Evolutionary conservation across 2,329 filamentous ascomycete species (phyloP).

Genomic region (Trichoderma oligosporum): DNA sequence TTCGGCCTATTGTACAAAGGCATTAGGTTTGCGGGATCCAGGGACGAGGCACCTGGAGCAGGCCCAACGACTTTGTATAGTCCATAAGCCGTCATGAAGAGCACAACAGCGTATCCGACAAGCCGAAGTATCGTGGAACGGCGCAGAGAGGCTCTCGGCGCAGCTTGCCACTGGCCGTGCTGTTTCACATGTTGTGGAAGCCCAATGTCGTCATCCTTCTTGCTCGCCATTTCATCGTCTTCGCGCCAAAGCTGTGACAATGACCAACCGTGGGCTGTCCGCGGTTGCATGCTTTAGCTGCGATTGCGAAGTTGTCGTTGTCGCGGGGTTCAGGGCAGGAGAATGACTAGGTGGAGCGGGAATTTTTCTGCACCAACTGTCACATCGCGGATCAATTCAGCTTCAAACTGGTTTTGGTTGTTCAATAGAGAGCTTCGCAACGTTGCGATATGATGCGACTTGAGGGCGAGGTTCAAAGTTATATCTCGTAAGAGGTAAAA

Average conservation of each 20-base stretch:
- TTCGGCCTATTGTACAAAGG: neutral
- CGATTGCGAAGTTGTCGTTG: constrained; percentile 19
- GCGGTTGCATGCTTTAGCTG: constrained; percentile 1
- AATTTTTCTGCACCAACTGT: neutral
- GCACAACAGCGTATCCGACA: constrained; percentile 42
- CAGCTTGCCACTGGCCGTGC: constrained; percentile 38
- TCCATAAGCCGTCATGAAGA: constrained; percentile 53
- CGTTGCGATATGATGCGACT: neutral
- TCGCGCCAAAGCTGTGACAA: constrained; percentile 43
- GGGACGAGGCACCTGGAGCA: constrained; percentile 41
- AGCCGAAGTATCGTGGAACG: constrained; percentile 55
- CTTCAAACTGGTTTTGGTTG: neutral
- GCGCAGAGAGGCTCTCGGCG: constrained; percentile 38
- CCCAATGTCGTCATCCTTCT: constrained; percentile 57
- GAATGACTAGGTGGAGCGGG: neutral
- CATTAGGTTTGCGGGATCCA: constrained; percentile 3
- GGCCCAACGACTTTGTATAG: constrained; percentile 24
- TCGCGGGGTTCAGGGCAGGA: neutral
- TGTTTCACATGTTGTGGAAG: constrained; percentile 24
- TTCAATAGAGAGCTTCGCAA: neutral
- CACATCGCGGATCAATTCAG: constrained; percentile 1
- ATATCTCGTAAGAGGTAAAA: neutral
- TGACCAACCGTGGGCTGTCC: constrained; percentile 30
- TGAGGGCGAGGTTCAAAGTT: neutral
- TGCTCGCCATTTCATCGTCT: constrained; percentile 56